Conservation (phyloP, 495 filamentous ascomycete species). For the Xylaria telfairii region DNA sequence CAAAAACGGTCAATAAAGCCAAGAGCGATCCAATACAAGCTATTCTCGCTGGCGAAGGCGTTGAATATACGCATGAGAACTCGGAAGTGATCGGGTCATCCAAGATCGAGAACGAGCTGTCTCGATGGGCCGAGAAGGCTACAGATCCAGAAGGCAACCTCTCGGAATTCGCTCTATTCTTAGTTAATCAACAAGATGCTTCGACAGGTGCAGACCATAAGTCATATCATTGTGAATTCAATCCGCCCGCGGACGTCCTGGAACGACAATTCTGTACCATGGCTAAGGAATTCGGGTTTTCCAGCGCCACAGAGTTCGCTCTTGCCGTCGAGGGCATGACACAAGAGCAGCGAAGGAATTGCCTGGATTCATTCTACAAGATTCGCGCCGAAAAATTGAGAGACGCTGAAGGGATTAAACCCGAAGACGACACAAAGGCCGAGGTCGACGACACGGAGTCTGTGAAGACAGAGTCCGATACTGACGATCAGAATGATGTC, state of each 20-base stretch:
- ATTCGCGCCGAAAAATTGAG: conserved; percentile 47
- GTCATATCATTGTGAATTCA: conserved; percentile 67
- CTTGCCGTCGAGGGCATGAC: conserved; percentile 94
- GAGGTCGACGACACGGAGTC: conserved; percentile 22
- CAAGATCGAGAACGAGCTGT: conserved; percentile 80
- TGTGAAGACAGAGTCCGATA: conserved; percentile 20
- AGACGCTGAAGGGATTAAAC: conserved; percentile 17
- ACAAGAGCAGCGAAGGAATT: conserved; percentile 79
- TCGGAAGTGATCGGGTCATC: conserved; percentile 93
- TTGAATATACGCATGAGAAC: conserved; percentile 96
- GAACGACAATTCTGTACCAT: conserved; percentile 89
- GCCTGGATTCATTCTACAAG: conserved; percentile 82
- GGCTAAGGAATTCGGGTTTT: conserved; percentile 79
- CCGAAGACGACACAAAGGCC: conserved; percentile 20
- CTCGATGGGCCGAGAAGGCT: conserved; percentile 72
- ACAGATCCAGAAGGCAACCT: conserved; percentile 55
- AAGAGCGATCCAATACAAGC: conserved; percentile 82
- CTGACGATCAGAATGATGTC: not conserved
- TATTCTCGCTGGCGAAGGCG: conserved; percentile 86
- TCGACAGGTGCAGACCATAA: conserved; percentile 26
- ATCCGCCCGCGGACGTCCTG: conserved; percentile 76
- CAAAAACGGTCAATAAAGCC: conserved; percentile 39
- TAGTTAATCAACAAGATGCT: conserved; percentile 36
- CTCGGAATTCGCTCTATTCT: conserved; percentile 42
- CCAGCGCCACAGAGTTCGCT: conserved; percentile 83